phyloP scores from a whole-genome alignment of 768 basidiomycete species.

The Filobasidium wieringae region DNA sequence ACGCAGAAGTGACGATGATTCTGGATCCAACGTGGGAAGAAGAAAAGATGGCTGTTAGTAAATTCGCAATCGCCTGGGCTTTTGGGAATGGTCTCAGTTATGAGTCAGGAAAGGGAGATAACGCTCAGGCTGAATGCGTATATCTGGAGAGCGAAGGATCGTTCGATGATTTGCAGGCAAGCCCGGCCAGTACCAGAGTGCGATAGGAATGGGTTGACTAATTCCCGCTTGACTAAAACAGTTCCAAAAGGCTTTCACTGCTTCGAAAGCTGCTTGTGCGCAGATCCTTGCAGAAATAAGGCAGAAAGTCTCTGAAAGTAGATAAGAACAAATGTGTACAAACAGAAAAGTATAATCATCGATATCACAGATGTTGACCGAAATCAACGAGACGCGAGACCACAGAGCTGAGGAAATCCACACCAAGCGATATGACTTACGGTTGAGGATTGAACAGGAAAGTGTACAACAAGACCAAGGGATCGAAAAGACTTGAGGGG shows the following conservation, averaged over 20 bases:
- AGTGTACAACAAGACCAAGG: no score
- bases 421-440: no score
- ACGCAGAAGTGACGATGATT: slow-evolving; percentile 17
- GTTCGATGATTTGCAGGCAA: slow-evolving; percentile 17
- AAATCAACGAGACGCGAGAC: no score
- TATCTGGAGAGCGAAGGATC: slow-evolving; percentile 32
- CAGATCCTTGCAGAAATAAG: neutral
- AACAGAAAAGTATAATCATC: no score
- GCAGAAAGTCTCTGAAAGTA: neutral
- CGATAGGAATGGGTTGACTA: neutral
- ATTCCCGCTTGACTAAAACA: neutral
- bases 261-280: slow-evolving; percentile 6
- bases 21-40: slow-evolving; percentile 20
- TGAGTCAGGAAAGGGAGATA: neutral
- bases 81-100: slow-evolving; percentile 22
- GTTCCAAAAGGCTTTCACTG: slow-evolving; percentile 15
- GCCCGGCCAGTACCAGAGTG: neutral
- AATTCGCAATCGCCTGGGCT: slow-evolving; percentile 32
- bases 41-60: slow-evolving; percentile 9
- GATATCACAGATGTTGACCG: no score
- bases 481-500: no score
- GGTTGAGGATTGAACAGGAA: no score
- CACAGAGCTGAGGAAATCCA: no score
- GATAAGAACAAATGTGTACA: no score
- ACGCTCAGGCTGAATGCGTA: slow-evolving; percentile 12